Percentiles rank a stretch among this genome's conserved stretches.
Conservation (phyloP, 305 asterid genomes). For the Salvia sclarea region DNA sequence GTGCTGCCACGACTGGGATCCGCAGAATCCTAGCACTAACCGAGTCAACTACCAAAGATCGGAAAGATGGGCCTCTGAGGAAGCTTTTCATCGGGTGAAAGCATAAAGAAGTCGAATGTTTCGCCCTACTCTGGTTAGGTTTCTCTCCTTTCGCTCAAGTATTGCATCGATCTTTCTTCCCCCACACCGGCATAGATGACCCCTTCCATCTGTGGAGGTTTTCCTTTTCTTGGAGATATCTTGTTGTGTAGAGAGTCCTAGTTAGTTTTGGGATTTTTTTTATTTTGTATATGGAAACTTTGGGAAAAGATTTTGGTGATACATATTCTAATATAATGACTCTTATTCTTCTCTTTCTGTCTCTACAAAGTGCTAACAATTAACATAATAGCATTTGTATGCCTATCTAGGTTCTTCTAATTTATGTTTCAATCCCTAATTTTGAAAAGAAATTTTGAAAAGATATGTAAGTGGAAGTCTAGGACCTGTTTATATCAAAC, state of each 20-base stretch:
- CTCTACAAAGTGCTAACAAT: background rate
- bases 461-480: too few species aligned
- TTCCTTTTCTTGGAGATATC: background rate
- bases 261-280: conserved; percentile 8
- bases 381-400: background rate
- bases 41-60: conserved; percentile 83
- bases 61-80: conserved; percentile 91
- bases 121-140: conserved; percentile 24
- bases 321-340: conserved; percentile 1
- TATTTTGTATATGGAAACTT: conserved; percentile 29
- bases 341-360: background rate
- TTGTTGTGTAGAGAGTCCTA: conserved; percentile 14
- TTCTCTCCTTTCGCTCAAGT: conserved; percentile 12
- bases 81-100: conserved; percentile 77
- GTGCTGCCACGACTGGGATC: conserved; percentile 92
- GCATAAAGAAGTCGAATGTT: conserved; percentile 7
- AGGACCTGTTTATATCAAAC: too few species aligned
- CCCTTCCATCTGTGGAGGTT: conserved; percentile 19
- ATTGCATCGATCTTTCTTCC: background rate
- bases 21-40: conserved; percentile 88
- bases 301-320: background rate
- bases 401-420: background rate
- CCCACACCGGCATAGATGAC: conserved; percentile 7
- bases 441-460: too few species aligned
- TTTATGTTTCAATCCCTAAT: background rate